Evolutionary conservation across 2,329 filamentous ascomycete genomes (phyloP).

Genomic region (Hirsutella thompsonii): DNA sequence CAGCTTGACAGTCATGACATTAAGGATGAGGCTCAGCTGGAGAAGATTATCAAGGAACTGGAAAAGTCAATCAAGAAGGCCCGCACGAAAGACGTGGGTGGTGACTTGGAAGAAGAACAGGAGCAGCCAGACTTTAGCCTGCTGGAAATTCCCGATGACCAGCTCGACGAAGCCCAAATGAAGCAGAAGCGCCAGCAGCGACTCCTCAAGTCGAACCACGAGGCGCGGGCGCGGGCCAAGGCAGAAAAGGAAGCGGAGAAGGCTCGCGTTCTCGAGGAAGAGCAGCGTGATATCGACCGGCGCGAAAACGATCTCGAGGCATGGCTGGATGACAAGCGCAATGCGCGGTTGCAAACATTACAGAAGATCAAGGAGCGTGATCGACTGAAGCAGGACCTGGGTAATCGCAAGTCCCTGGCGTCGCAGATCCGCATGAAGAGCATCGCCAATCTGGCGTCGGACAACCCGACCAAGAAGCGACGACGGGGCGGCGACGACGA

Average conservation of each 20-base stretch:
- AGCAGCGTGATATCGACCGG: slow-evolving; percentile 70
- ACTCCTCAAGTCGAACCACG: slow-evolving; percentile 87
- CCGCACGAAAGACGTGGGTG: slow-evolving; percentile 84
- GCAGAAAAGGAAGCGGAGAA: slow-evolving; percentile 91
- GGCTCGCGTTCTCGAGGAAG: slow-evolving; percentile 69
- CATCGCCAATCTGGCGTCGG: slow-evolving; percentile 88
- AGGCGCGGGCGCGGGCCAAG: slow-evolving; percentile 86
- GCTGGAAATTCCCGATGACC: slow-evolving; percentile 78
- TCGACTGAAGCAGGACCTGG: slow-evolving; percentile 82
- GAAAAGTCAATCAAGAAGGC: slow-evolving; percentile 84
- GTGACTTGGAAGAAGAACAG: slow-evolving; percentile 64
- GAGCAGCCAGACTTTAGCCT: slow-evolving; percentile 79
- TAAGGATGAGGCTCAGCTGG: slow-evolving; percentile 78
- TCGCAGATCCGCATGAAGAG: slow-evolving; percentile 98
- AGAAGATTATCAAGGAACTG: slow-evolving; percentile 74
- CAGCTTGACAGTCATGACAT: slow-evolving; percentile 83
- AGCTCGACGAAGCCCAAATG: slow-evolving; percentile 80
- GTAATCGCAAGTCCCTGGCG: slow-evolving; percentile 91
- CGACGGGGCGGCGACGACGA: slow-evolving; percentile 85
- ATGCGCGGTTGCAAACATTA: slow-evolving; percentile 56
- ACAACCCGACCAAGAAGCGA: slow-evolving; percentile 73
- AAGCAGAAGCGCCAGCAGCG: slow-evolving; percentile 91
- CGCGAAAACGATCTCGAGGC: slow-evolving; percentile 72
- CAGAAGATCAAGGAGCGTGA: slow-evolving; percentile 89
- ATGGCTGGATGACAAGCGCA: slow-evolving; percentile 76